A percentile compares a stretch with the other conserved stretches of the same genome.
Evolutionary conservation across 225 moss, liverwort and hornwort species (phyloP).

Genomic region (Physcomitrium patens): DNA sequence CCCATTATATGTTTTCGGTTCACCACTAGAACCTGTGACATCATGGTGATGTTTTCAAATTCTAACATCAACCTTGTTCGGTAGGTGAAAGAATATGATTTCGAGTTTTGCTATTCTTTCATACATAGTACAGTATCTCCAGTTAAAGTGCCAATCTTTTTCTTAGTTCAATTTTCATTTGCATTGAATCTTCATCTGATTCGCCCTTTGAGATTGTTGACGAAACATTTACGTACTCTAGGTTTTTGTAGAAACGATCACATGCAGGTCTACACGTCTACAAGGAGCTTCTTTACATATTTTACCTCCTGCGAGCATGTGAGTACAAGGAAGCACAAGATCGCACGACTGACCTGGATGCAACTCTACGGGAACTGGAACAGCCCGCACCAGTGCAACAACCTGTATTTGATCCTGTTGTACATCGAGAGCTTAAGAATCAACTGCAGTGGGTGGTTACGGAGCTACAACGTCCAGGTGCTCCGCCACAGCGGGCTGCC

Average conservation of each 20-base stretch:
- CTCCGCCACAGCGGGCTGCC: conserved; percentile 46
- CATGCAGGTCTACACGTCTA: conserved; percentile 88
- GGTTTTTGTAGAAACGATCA: conserved; percentile 67
- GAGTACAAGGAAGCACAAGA: conserved; percentile 85
- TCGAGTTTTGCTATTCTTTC: too few species aligned
- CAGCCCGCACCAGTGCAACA: conserved; percentile 43
- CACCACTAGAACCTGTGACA: too few species aligned
- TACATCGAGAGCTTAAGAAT: conserved; percentile 62
- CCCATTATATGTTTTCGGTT: too few species aligned
- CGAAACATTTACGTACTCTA: conserved; percentile 20
- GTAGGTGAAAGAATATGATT: too few species aligned
- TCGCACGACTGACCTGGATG: conserved; percentile 65
- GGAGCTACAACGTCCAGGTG: conserved; percentile 52
- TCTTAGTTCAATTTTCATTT: conserved; percentile 17
- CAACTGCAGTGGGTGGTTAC: conserved; percentile 61
- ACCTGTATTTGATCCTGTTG: conserved; percentile 41
- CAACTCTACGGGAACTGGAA: conserved; percentile 57
- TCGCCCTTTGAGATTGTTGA: conserved; percentile 27
- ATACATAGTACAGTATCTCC: too few species aligned
- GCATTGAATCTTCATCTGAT: conserved; percentile 16
- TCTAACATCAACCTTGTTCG: too few species aligned
- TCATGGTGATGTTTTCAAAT: too few species aligned
- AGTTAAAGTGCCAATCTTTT: too few species aligned
- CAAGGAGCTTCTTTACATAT: conserved; percentile 82
- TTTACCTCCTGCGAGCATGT: conserved; percentile 82